Conservation (phyloP, 2,329 filamentous ascomycete genomes). For the Xylariomycetidae sp. region DNA sequence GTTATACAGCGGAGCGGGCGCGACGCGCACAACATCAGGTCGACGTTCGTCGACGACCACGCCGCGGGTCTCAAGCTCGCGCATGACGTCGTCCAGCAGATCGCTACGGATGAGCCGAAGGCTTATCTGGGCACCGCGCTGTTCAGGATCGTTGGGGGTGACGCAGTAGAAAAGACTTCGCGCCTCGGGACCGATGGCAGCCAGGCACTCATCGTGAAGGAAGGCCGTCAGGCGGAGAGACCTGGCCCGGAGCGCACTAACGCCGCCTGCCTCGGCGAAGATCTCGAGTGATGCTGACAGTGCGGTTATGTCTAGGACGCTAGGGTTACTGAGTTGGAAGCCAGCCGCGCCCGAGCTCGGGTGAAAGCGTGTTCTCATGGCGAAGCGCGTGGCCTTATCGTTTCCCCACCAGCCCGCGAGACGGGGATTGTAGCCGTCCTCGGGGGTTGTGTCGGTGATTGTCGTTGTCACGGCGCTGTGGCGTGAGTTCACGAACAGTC, state of each 20-base stretch:
- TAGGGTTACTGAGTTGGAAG: slow-evolving; percentile 74
- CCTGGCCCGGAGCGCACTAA: slow-evolving; percentile 59
- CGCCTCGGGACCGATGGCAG: slow-evolving; percentile 30
- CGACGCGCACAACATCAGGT: slow-evolving; percentile 71
- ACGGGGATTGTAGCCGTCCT: slow-evolving; percentile 42
- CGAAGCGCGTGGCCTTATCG: slow-evolving; percentile 63
- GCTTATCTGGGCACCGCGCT: slow-evolving; percentile 71
- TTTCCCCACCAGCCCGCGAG: slow-evolving; percentile 81
- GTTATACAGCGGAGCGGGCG: slow-evolving; percentile 73
- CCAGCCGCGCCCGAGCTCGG: slow-evolving; percentile 70
- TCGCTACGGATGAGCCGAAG: slow-evolving; percentile 52
- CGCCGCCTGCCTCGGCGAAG: slow-evolving; percentile 60
- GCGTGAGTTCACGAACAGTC: slow-evolving; percentile 66
- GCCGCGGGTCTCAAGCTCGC: slow-evolving; percentile 53
- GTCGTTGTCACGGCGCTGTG: slow-evolving; percentile 44
- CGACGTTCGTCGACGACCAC: slow-evolving; percentile 71
- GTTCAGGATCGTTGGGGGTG: slow-evolving; percentile 58
- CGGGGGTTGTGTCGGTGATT: slow-evolving; percentile 26
- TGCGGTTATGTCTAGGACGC: slow-evolving; percentile 67
- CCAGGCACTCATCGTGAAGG: slow-evolving; percentile 58
- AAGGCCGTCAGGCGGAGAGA: slow-evolving; percentile 64
- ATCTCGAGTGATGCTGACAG: slow-evolving; percentile 65
- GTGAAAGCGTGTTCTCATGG: slow-evolving; percentile 71
- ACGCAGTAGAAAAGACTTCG: slow-evolving; percentile 49
- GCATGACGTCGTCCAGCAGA: slow-evolving; percentile 58